phyloP scores from a whole-genome alignment of 2,329 filamentous ascomycete genomes.

The Dactylellina sp. region DNA sequence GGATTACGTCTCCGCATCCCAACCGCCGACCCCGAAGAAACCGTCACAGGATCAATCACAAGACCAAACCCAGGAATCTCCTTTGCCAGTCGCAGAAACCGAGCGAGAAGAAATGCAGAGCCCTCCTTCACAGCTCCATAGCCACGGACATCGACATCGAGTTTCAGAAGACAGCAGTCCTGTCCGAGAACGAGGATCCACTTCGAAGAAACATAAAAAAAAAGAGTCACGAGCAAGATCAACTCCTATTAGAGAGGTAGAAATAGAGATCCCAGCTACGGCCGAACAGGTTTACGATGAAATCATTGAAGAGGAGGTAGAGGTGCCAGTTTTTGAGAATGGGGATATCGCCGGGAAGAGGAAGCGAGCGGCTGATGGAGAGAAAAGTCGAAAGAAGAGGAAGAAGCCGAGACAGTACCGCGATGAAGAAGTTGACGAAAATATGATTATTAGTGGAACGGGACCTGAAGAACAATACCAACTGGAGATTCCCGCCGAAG shows the following conservation, averaged over 20 bases:
- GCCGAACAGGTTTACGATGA: constrained; percentile 23
- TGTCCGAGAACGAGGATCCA: background rate
- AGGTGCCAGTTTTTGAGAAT: background rate
- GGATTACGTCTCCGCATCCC: constrained; percentile 17
- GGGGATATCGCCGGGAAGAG: constrained; percentile 18
- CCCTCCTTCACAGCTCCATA: background rate
- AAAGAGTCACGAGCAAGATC: background rate
- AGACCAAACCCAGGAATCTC: background rate
- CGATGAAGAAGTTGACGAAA: constrained; percentile 3
- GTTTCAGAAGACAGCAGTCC: background rate
- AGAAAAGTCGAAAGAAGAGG: constrained; percentile 18
- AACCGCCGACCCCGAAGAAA: constrained; percentile 28
- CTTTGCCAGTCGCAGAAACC: background rate
- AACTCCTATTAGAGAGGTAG: background rate
- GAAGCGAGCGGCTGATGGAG: constrained; percentile 13
- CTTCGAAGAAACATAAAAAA: constrained; percentile 21
- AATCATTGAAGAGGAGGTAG: background rate
- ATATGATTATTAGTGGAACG: background rate
- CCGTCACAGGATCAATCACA: constrained; percentile 17
- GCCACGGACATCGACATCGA: background rate
- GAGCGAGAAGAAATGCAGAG: constrained; percentile 14
- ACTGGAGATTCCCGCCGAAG: background rate
- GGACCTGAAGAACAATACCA: background rate
- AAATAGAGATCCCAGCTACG: constrained; percentile 26
- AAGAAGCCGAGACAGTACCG: constrained; percentile 2